These are phyloP conservation scores for Aspergillus hancockii DNA, from an alignment of 495 filamentous ascomycete species.

Conservation along the genomic window DNA sequence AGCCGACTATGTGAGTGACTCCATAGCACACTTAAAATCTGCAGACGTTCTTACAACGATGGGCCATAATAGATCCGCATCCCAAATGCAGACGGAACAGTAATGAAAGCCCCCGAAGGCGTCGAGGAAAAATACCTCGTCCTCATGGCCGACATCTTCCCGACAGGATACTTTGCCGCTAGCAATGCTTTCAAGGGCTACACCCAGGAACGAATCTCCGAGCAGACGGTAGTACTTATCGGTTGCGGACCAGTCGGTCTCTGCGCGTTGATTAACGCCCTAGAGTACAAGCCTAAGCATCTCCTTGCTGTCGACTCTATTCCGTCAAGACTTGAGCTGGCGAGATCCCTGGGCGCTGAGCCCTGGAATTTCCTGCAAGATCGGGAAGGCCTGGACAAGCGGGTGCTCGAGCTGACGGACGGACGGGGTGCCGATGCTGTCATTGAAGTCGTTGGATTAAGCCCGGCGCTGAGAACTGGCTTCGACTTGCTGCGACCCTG, in stretches of 20 bases:
- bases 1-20: slow-evolving; percentile 69
- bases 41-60: background rate
- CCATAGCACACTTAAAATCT: background rate
- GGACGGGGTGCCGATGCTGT: slow-evolving; percentile 89
- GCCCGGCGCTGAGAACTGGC: slow-evolving; percentile 76
- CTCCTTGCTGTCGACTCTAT: slow-evolving; percentile 86
- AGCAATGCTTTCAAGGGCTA: slow-evolving; percentile 74
- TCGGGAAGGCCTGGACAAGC: slow-evolving; percentile 63
- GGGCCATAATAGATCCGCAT: slow-evolving; percentile 60
- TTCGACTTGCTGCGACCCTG: slow-evolving; percentile 88
- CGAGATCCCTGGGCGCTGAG: slow-evolving; percentile 77
- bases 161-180: slow-evolving; percentile 91
- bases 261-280: slow-evolving; percentile 81
- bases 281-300: slow-evolving; percentile 77
- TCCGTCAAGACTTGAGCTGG: slow-evolving; percentile 73
- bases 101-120: slow-evolving; percentile 71
- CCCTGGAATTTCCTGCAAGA: slow-evolving; percentile 79
- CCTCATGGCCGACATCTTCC: slow-evolving; percentile 63
- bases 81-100: slow-evolving; percentile 81
- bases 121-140: slow-evolving; percentile 78
- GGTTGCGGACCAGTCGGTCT: slow-evolving; percentile 90
- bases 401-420: slow-evolving; percentile 75
- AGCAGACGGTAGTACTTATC: slow-evolving; percentile 77
- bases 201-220: slow-evolving; percentile 58
- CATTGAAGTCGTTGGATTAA: slow-evolving; percentile 88